Evolutionary conservation across 768 basidiomycete genomes (phyloP), one percentile per base, ranked within the genome.

Genomic region (Boletus coccyginus): DNA sequence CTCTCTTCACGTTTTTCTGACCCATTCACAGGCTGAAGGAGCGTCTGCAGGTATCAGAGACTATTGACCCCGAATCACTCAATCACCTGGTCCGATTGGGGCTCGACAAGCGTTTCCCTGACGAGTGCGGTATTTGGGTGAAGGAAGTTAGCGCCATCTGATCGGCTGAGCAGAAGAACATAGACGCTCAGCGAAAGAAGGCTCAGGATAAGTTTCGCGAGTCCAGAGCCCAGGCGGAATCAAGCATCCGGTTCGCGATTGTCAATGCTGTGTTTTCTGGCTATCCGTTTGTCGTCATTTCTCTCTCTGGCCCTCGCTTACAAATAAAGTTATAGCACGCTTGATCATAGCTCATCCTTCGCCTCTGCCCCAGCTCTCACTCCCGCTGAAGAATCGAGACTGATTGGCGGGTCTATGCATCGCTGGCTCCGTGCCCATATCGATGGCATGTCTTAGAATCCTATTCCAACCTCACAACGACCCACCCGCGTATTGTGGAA

Each of bases 81-180:
- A 52, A 61, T 1, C 59, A 68, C 21, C 64, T 78, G 7, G 29
- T 71, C 16, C 59, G 63, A 14, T 36, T 66, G 24, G 77, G 74
- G 1, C 68, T 77, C 10, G 19, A 31, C 19, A 62, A 62, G 21
- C 70, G 74, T 46, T 74, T 63, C 33, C 64, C 67, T 13, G 49
- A 50, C 0, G 61, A 61, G 10, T 65, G 67, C 33, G 32, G 43
- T 7, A 58, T 64, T 3, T 76, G 72, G 72, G 21, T 44, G 27
- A 58, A 55, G 38, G 52, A 61, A 17, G 43, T 68, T 4, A 46
- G 27, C 3, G 16, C 52, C 16, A 55, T 70, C 12, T 52, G 21
- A 38, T 29, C 3, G 6, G 33, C 51, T 0, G 24, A 0, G 17
- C 39, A 7, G 29, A 56, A 58, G 8, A 47, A 52, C 8, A n/a